A percentile compares a stretch with the other conserved stretches of the same genome.
These are phyloP conservation scores for Jackrogersella minutella DNA, from an alignment of 495 filamentous ascomycete species.

Conservation along the genomic window DNA sequence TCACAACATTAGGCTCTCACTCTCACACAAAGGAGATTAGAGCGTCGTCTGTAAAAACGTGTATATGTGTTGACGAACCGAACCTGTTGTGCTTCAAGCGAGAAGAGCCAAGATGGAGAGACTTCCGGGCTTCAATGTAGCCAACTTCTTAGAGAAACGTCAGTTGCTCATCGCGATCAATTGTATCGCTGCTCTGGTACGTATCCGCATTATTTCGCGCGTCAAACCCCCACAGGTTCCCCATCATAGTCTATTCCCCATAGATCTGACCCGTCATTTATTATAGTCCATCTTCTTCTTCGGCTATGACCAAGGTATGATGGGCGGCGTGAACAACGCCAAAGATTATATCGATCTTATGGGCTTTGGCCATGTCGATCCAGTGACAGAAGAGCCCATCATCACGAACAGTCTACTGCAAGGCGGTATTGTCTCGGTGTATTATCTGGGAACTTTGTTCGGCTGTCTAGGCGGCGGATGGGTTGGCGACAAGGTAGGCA, in stretches of 20 bases:
- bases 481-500: slow-evolving; percentile 67
- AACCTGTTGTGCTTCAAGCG: slow-evolving; percentile 4
- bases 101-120: slow-evolving; percentile 40
- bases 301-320: slow-evolving; percentile 75
- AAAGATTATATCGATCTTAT: slow-evolving; percentile 71
- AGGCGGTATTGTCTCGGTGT: slow-evolving; percentile 74
- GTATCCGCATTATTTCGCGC: not conserved
- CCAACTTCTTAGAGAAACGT: slow-evolving; percentile 68
- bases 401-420: slow-evolving; percentile 69
- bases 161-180: slow-evolving; percentile 71
- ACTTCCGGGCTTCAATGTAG: slow-evolving; percentile 64
- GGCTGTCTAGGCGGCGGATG: slow-evolving; percentile 68
- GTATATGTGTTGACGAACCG: not conserved
- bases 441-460: slow-evolving; percentile 73
- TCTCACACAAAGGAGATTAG: not conserved
- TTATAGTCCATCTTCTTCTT: slow-evolving; percentile 38
- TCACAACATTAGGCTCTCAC: slow-evolving; percentile 6
- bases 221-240: not conserved
- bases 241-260: not conserved
- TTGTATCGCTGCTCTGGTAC: slow-evolving; percentile 63
- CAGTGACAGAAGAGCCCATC: slow-evolving; percentile 56
- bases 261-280: slow-evolving; percentile 10
- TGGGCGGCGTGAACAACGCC: slow-evolving; percentile 76
- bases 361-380: slow-evolving; percentile 68
- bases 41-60: not conserved